Conservation (phyloP, 192 early-diverging fungal genomes). For the Fimicolochytrium jonesii region DNA sequence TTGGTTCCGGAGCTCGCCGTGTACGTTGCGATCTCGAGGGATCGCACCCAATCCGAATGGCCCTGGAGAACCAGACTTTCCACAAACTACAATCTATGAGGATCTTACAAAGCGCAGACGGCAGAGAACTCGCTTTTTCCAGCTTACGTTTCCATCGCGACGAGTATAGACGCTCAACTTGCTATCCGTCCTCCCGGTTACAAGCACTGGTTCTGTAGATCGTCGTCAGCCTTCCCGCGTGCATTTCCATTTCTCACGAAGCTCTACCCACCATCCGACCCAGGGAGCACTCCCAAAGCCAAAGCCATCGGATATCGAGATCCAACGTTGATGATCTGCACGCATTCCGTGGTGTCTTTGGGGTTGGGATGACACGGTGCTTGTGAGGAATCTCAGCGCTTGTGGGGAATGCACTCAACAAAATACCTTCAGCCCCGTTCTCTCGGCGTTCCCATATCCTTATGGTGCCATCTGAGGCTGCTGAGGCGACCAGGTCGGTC, state of each 20-base stretch:
- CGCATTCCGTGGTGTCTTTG: conserved; percentile 43
- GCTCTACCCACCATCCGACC: conserved; percentile 40
- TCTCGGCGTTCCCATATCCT: conserved; percentile 60
- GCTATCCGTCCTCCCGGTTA: conserved; percentile 81
- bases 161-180: conserved; percentile 62
- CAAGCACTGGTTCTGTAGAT: conserved; percentile 56
- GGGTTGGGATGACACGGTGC: too few relatives aligned
- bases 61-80: conserved; percentile 67
- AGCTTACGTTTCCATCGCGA: background rate
- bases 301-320: conserved; percentile 65
- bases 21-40: conserved; percentile 68
- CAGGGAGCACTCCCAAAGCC: conserved; percentile 65
- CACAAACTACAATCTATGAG: conserved; percentile 55
- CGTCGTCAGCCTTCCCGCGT: background rate
- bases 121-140: conserved; percentile 5
- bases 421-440: too few relatives aligned
- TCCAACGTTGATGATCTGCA: conserved; percentile 69
- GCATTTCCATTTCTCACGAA: too few relatives aligned
- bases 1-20: conserved; percentile 27
- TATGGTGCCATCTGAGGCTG: conserved; percentile 68
- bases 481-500: conserved; percentile 60
- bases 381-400: too few relatives aligned
- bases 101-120: background rate
- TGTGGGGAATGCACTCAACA: too few relatives aligned
- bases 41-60: conserved; percentile 92